Base-by-base conservation (phyloP, 305 asterid genomes). In the Fraxinus latifolia region DNA sequence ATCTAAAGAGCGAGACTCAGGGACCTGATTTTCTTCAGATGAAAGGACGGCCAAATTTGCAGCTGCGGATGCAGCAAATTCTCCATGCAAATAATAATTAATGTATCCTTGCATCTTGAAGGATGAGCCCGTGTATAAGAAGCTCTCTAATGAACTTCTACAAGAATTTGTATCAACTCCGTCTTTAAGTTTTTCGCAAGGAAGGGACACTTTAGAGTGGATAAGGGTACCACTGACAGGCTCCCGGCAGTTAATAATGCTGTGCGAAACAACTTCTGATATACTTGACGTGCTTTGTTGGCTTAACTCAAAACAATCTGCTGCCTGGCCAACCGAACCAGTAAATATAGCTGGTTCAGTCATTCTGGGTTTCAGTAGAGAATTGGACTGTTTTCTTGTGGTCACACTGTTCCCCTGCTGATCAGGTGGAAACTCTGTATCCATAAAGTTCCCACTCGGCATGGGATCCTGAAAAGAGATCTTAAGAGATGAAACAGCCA, bases 1-100 rank as follows among this genome's bases (percentile, higher is more conserved):
- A 77, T 86, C 88, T 81, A 87, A 89, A 79, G 90, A 79, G 80
- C 84, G 87, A 65, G 90, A 86, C 31, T 85, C 94, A 7, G 79
- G 78, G 82, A 85, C 87, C 81, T 84, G 91, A 73, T 86, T 89
- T 88, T 91, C 98, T 86, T 95, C 96, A 23, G 92, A 84, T 83
- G 95, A 90, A 83, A 95, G 88, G 75, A 87, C 79, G 65, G 97
- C 95, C 84, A 95, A 90, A 87, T 85, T 92, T 72, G 97, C 97
- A 80, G 98, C 98, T 67, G 99, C 99, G 31, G 98, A 89, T 25
- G 98, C 98, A 86, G 96, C 92, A 83, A 95, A 93, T 78, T 95
- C 97, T 84, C 99, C 99, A 85, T 96, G 98, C 74, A 87, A 79
- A 87, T 93, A 96, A 81, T 85, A 78, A 88, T 96, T 96, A 42